These are phyloP conservation scores for Tetrahymena malaccensis DNA, from an alignment of 73 alveolate species.

Conservation along the genomic window DNA sequence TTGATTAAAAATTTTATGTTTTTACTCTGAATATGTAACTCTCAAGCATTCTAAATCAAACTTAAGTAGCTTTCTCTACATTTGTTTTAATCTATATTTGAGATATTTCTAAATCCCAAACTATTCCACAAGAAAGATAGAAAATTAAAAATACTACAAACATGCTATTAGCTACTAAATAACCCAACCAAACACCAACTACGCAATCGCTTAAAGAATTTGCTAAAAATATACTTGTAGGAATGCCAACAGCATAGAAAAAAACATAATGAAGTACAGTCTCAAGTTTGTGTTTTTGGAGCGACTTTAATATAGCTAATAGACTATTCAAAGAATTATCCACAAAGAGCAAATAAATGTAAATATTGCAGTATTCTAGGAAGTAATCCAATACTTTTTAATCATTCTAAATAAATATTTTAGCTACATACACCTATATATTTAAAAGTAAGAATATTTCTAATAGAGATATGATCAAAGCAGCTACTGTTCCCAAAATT, in stretches of 20 bases:
- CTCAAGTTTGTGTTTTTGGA: neutral
- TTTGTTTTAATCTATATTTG: neutral
- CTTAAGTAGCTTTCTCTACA: neutral
- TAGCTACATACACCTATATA: neutral
- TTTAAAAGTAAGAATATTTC: neutral
- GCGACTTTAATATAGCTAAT: neutral
- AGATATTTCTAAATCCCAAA: neutral
- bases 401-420: neutral
- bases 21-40: neutral
- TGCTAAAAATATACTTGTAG: neutral
- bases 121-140: neutral
- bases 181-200: neutral
- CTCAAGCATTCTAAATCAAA: neutral
- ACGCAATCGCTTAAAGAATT: neutral
- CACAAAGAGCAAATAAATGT: neutral
- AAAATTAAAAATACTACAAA: neutral
- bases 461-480: neutral
- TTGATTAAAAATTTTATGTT: neutral
- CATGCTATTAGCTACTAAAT: neutral
- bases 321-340: neutral
- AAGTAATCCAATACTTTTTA: neutral
- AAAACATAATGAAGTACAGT: neutral
- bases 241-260: neutral
- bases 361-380: neutral
- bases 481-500: neutral